Evolutionary conservation across 2,329 filamentous ascomycete species (phyloP).

Genomic region (Neonectria magnoliae): DNA sequence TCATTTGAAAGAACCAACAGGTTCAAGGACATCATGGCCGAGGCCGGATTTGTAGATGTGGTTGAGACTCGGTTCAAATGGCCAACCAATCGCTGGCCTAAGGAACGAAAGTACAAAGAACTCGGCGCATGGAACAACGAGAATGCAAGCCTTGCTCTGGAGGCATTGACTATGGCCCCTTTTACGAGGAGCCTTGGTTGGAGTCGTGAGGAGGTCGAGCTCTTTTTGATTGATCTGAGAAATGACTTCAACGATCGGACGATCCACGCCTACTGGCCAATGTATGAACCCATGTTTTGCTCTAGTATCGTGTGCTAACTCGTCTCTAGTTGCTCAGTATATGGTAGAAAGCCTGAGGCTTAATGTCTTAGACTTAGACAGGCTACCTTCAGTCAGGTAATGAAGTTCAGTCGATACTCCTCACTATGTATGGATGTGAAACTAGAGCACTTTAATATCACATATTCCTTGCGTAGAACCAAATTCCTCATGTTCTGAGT

Average conservation of each 20-base stretch:
- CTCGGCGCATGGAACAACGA: conserved; percentile 50
- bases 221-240: conserved; percentile 23
- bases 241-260: conserved; percentile 28
- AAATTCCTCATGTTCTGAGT: too few species aligned
- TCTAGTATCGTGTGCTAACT: neutral
- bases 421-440: too few species aligned
- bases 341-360: conserved; percentile 28
- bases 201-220: conserved; percentile 29
- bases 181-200: conserved; percentile 41
- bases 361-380: neutral
- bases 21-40: conserved; percentile 49
- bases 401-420: too few species aligned
- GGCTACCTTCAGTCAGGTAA: too few species aligned
- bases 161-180: conserved; percentile 43
- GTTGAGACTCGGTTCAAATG: conserved; percentile 57
- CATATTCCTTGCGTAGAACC: too few species aligned
- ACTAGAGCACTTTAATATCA: too few species aligned
- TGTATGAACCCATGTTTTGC: neutral
- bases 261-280: conserved; percentile 36
- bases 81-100: conserved; percentile 61
- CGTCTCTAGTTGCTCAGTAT: conserved; percentile 24
- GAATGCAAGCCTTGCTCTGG: conserved; percentile 39
- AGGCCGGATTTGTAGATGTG: conserved; percentile 63
- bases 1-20: conserved; percentile 36
- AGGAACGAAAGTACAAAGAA: conserved; percentile 60